Evolutionary conservation across 495 filamentous ascomycete species (phyloP), one percentile per base, ranked within the genome.

Genomic region (Umbilicaria muhlenbergii): DNA sequence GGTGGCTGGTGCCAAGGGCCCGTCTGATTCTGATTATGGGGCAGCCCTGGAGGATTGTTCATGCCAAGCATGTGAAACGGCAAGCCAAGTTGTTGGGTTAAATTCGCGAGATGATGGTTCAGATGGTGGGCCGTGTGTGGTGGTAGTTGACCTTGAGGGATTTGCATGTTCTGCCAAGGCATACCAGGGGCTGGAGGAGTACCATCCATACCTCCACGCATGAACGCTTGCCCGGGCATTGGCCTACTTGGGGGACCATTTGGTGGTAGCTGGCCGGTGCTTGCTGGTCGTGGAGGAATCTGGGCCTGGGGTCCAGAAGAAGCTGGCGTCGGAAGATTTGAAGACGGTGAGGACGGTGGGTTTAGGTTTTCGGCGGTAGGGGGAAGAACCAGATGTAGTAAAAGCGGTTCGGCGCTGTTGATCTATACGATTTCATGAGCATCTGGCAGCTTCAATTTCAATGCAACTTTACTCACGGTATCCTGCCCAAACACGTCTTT

Each of bases 381-480:
- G 28, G 68, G 59, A 17, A 83, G 54, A 6, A 78, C 78, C n/a
- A 86, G 70, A 55, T 86, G 81, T 7, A 86, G 61, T 45, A 66
- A 65, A 46, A 70, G 64, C 3, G 61, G 57, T 11, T 67, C 61
- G 40, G 58, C 47, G 34, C 58, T 62, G 28, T 62, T 62, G 46
- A 76, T 61, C 71, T 74, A 50, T 49, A 42, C 37, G 42, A 37
- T 36, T 31, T 28, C 16, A 42, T 14, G 34, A 24, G 12, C 8
- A 28, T 28, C 24, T 28, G 24, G 24, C 24, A 6, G 24, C 24
- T 28, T 32, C n/a, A 38, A n/a, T 15, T 35, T 19, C n/a, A 24
- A 32, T 13, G 33, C 38, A 34, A 40, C 6, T 3, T 5, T 28
- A 63, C 73, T 51, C 63, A 83, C 80, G 45, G 68, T 52, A 24